phyloP scores from a whole-genome alignment of 495 filamentous ascomycete species.

The Lasiosphaeria hispida region DNA sequence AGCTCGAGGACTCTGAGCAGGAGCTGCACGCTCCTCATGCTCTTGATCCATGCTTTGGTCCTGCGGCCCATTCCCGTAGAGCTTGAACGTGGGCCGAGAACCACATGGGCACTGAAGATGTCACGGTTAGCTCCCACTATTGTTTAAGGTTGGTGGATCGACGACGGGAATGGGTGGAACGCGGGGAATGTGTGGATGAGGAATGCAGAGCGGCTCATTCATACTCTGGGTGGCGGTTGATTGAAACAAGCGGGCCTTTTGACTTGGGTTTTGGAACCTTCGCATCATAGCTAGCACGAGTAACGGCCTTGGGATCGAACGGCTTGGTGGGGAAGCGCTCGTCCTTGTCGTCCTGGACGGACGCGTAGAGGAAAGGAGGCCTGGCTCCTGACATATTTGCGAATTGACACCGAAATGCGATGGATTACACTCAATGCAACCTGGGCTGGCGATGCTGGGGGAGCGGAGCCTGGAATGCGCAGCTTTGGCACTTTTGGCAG shows the following conservation, averaged over 20 bases:
- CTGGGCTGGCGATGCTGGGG: neutral
- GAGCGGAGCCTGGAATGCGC: neutral
- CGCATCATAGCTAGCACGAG: slow-evolving; percentile 64
- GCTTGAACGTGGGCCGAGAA: slow-evolving; percentile 20
- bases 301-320: slow-evolving; percentile 83
- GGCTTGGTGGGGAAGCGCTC: slow-evolving; percentile 48
- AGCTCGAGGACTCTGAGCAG: slow-evolving; percentile 60
- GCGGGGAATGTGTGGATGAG: neutral
- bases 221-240: slow-evolving; percentile 83
- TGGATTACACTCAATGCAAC: neutral
- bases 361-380: slow-evolving; percentile 77
- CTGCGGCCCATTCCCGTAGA: slow-evolving; percentile 63
- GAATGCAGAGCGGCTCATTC: slow-evolving; percentile 18
- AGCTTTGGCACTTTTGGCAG: slow-evolving; percentile 5
- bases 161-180: neutral
- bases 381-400: slow-evolving; percentile 55
- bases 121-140: neutral
- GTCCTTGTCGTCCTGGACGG: slow-evolving; percentile 39
- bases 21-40: slow-evolving; percentile 63
- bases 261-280: slow-evolving; percentile 63
- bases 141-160: slow-evolving; percentile 10
- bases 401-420: neutral
- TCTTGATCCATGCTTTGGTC: slow-evolving; percentile 67
- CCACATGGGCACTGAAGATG: slow-evolving; percentile 33
- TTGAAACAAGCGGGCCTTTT: slow-evolving; percentile 70